Evolutionary conservation across 208 protist genomes (phyloP), one percentile per base, ranked within the genome.

Genomic region (Leishmania arabica): DNA sequence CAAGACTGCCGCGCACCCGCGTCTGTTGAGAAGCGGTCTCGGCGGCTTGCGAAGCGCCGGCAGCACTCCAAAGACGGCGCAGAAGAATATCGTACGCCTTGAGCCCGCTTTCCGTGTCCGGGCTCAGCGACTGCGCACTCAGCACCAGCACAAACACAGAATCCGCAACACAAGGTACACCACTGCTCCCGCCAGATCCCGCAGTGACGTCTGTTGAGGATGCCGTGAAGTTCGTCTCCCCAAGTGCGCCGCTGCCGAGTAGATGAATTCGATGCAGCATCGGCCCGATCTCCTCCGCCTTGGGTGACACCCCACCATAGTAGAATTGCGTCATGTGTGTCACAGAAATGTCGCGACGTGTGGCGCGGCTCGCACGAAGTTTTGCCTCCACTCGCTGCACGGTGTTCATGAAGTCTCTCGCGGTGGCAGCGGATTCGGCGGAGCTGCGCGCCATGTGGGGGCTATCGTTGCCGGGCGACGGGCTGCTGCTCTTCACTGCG

Each of bases 281-380:
- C 58, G 80, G 64, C 31, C 15, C 42, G 9, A 87, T 82, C 37
- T 87, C 84, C 24, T 73, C 80, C 8, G 34, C 31, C 49, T 79
- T 78, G 15, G 84, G 84, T 19, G 80, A 80, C 9, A 84, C 73
- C 17, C 58, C 80, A 27, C 84, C 84, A 66, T 87, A 87, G 69
- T 76, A 87, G 65, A 82, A 78, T 34, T 87, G 84, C 1, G 82
- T 82, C 71, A 82, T 85, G 77, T 82, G 73, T 13, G 82, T 82
- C 37, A 70, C 77, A 11, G 72, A 70, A 13, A 34, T 60, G 21
- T 17, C 54, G 7, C 58, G 77, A 2, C 73, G 77, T 27, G 77
- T 47, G 9, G 62, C 37, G 24, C 82, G 82, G 34, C 56, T 70
- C 54, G 51, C 72, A 7, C 45, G 24, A 72, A 85, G 75, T 9